Evolutionary conservation across 345 rosid species (phyloP), one percentile per base, ranked within the genome.

Genomic region (Physaria fendleri): DNA sequence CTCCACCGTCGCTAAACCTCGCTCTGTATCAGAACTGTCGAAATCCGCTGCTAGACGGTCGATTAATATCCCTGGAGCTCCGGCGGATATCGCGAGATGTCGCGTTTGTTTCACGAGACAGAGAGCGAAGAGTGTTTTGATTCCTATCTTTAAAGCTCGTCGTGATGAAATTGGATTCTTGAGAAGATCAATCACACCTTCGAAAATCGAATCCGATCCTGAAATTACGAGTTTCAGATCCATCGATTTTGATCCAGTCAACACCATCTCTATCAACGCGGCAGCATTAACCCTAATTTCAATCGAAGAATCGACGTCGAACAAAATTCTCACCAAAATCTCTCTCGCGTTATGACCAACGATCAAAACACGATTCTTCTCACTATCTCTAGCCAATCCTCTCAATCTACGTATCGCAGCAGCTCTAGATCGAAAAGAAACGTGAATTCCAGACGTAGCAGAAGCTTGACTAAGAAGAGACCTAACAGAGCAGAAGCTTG

Each of bases 361-460:
- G 58, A 93, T 85, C 44, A 87, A 29, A 8, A 79, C 66, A 5
- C 90, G 85, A 51, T 93, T 89, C 59, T 85, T 87, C 7, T 89
- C 99, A 37, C 90, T 83, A 65, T 93, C 99, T 7, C 94, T 85
- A 25, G 99, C 94, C 33, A 93, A 84, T 3, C 81, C 85, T 47
- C 84, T 78, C 28, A 93, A 83, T 0, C 95, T 85, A 23, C 92
- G 94, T 27, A 93, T 63, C 22, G 95, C 86, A 11, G 96, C 55
- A 49, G 87, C 82, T 39, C 95, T 87, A 44, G 90, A 73, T 6
- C 68, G 72, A 16, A 30, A 20, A 0, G 87, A 70, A 37, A 64
- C 65, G 18, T 71, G 70, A 35, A 61, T 24, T 5, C 61, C 69
- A 7, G 88, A n/a, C n/a, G n/a, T n/a, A n/a, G 95, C 71, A 3